Evolutionary conservation across 2,329 filamentous ascomycete species (phyloP).

Genomic region (Tolypocladium tundrense): DNA sequence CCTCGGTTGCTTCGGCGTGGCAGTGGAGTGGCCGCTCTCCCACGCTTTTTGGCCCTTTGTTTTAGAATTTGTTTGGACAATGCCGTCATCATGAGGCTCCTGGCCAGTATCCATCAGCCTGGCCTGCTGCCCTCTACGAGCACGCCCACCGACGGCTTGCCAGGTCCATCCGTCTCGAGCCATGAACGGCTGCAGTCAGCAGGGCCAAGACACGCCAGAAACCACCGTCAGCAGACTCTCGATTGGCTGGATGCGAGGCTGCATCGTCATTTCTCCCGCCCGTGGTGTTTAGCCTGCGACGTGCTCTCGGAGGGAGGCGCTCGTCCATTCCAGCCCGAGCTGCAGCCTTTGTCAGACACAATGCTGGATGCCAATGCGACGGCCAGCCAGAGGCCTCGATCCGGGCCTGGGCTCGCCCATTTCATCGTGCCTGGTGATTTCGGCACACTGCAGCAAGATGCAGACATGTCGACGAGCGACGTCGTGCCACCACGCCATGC

Average conservation of each 20-base stretch:
- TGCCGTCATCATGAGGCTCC: not conserved
- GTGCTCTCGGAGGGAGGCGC: not conserved
- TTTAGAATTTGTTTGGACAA: not conserved
- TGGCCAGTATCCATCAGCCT: not conserved
- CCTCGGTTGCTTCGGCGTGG: not conserved
- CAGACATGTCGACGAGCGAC: not conserved
- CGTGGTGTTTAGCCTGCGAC: not conserved
- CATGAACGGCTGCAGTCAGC: not conserved
- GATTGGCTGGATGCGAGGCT: not conserved
- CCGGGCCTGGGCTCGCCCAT: not conserved
- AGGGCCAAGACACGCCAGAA: not conserved
- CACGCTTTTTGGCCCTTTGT: not conserved
- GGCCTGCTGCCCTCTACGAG: not conserved
- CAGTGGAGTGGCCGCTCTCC: not conserved
- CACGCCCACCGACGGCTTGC: too few relatives aligned
- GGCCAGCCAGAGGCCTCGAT: not conserved
- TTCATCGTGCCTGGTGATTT: not conserved
- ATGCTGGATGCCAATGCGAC: not conserved
- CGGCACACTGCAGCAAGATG: not conserved
- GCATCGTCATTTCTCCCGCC: not conserved
- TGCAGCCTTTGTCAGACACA: not conserved
- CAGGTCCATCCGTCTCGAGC: too few relatives aligned
- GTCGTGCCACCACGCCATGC: not conserved
- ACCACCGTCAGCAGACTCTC: not conserved
- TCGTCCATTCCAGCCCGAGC: not conserved